These are phyloP conservation scores for Senecio squalidus DNA, from an alignment of 140 eudicot genomes.

Conservation along the genomic window DNA sequence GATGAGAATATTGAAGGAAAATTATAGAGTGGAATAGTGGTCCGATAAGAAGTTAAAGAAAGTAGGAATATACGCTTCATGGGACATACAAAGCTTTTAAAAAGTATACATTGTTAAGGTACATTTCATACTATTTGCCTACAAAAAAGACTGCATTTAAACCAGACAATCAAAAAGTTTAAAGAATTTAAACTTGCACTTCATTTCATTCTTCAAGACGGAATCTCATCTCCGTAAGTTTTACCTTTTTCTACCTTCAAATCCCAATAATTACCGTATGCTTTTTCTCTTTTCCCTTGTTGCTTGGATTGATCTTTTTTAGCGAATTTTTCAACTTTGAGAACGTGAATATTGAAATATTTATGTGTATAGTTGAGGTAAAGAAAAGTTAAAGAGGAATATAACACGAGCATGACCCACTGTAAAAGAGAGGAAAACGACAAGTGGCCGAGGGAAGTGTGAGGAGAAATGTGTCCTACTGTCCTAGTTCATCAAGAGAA, in stretches of 20 bases:
- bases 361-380: conserved; percentile 7
- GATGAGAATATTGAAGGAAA: conserved; percentile 28
- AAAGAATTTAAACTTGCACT: conserved; percentile 39
- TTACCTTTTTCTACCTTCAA: conserved; percentile 48
- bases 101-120: conserved; percentile 56
- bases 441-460: conserved; percentile 2
- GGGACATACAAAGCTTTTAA: conserved; percentile 80
- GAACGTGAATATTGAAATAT: conserved; percentile 6
- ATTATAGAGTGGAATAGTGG: conserved; percentile 39
- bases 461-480: conserved; percentile 1
- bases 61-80: conserved; percentile 20
- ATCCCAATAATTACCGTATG: conserved; percentile 46
- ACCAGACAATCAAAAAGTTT: conserved; percentile 80
- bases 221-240: conserved; percentile 56
- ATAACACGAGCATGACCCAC: conserved; percentile 29
- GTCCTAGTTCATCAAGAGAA: conserved; percentile 3
- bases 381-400: conserved; percentile 38
- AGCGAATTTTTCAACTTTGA: conserved; percentile 22
- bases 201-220: conserved; percentile 45
- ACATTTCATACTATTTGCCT: conserved; percentile 70
- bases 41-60: conserved; percentile 45
- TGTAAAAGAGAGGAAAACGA: conserved; percentile 22
- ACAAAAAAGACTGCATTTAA: conserved; percentile 46
- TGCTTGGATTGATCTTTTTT: conserved; percentile 27
- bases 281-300: conserved; percentile 38